Base-by-base conservation (phyloP, 352 stramenopile species). In the Hyaloperonospora brassicae region DNA sequence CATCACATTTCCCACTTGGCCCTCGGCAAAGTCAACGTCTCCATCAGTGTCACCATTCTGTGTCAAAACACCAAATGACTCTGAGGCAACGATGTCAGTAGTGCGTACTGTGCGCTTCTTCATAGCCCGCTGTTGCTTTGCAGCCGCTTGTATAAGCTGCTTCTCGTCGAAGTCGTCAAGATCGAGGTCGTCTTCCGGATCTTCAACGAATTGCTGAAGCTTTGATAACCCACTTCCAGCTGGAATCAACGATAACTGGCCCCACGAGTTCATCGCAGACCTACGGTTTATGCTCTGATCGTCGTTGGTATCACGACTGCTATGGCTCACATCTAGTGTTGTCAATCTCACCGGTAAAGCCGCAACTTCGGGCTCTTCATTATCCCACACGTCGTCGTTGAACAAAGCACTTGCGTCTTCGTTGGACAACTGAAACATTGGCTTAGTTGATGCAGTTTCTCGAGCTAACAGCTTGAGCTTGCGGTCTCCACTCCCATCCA, bases 111-210 rank as follows among this genome's bases (percentile, higher is more conserved):
- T n/a, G 1, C 65, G 44, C 1, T 23, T 56, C 6, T 57, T 46
- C 44, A 66, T 59, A 10, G 54, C 53, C 14, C 41, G 62, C 23
- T 63, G 65, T 50, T 81, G 75, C 21, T 63, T 70, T 24, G 59
- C 61, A 14, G 65, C 68, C 0, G 70, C 78, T 46, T 76, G 61
- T 11, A 89, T 27, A 13, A 91, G 61, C 11, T 75, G 59, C 0
- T 70, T 71, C 53, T 89, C 81, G 35, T 94, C 84, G 25, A 92
- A 61, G 52, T 89, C 84, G 34, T 84, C 77, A 50, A 87, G 87
- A 11, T 62, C 62, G 12, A 86, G 43, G 10, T 71, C 62, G 45
- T 86, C 75, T 27, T 85, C 76, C 13, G 84, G 65, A 14, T 88
- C 64, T 66, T 93, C 83, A 3, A 82, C 74, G 39, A 91, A 93